Percentiles rank a stretch among this genome's conserved stretches.
These are phyloP conservation scores for Curvularia verruculosa DNA, from an alignment of 2,329 filamentous ascomycete genomes.

Conservation along the genomic window DNA sequence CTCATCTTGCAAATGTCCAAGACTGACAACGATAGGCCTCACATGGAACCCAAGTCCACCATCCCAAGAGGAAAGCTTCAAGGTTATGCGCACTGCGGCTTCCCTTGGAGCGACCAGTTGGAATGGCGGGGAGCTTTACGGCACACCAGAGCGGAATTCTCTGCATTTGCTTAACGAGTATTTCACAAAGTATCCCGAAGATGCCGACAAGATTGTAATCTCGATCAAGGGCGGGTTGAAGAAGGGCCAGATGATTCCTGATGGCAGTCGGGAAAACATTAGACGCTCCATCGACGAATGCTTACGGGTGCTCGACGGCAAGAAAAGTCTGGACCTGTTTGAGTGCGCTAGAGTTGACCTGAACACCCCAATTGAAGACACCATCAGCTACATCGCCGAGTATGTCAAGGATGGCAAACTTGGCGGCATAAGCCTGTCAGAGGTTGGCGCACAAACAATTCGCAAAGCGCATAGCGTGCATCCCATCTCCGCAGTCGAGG, in stretches of 20 bases:
- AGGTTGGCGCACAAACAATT: conserved; percentile 55
- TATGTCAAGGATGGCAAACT: conserved; percentile 52
- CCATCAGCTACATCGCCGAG: conserved; percentile 50
- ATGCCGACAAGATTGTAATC: conserved; percentile 58
- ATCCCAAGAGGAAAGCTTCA: conserved; percentile 47
- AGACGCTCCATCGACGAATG: conserved; percentile 55
- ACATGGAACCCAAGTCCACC: conserved; percentile 54
- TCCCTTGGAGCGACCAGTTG: conserved; percentile 54
- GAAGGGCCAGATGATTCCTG: conserved; percentile 43
- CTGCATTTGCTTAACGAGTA: conserved; percentile 58
- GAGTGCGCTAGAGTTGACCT: conserved; percentile 55
- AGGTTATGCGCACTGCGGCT: conserved; percentile 54
- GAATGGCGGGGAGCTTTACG: conserved; percentile 60
- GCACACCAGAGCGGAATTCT: conserved; percentile 53
- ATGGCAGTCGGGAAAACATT: conserved; percentile 52
- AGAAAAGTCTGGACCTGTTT: conserved; percentile 58
- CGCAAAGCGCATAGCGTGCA: conserved; percentile 59
- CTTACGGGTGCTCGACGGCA: conserved; percentile 52
- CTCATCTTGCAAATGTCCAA: background rate
- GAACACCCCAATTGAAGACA: conserved; percentile 53
- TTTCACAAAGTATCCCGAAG: conserved; percentile 58
- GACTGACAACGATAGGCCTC: conserved; percentile 44
- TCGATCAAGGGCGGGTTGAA: conserved; percentile 58
- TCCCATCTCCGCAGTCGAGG: conserved; percentile 64
- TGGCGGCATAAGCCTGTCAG: conserved; percentile 55